A percentile compares a stretch with the other conserved stretches of the same genome.
Evolutionary conservation across 768 basidiomycete species (phyloP).

Genomic region (Lyophyllum shimeji): DNA sequence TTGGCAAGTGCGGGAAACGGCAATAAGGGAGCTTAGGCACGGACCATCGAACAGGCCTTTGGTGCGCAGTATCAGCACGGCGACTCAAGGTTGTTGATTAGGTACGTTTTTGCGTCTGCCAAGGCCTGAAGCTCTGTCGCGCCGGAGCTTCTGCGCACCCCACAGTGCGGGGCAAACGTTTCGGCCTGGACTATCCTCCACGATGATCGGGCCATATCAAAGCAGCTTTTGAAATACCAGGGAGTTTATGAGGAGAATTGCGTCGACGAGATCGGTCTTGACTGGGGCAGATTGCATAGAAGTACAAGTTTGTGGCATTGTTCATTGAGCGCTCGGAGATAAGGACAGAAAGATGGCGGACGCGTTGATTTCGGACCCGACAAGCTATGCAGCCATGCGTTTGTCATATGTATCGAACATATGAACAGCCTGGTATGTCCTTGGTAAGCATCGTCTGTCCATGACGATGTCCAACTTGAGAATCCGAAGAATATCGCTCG

Average conservation of each 20-base stretch:
- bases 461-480: neutral
- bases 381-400: neutral
- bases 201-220: neutral
- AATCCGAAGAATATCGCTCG: neutral
- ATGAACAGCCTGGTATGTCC: neutral
- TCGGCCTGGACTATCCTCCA: neutral
- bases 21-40: neutral
- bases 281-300: neutral
- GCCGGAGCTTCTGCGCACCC: neutral
- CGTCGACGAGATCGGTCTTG: neutral
- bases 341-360: constrained; percentile 1
- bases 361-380: constrained; percentile 18
- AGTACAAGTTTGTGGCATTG: neutral
- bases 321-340: constrained; percentile 9
- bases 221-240: neutral
- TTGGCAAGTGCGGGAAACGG: neutral
- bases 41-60: constrained; percentile 5
- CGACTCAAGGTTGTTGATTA: neutral
- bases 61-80: neutral
- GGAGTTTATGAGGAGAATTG: neutral
- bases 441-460: neutral
- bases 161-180: neutral
- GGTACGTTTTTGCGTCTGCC: neutral
- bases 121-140: neutral
- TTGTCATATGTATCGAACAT: neutral